phyloP scores from a whole-genome alignment of 805 yeast genomes.

The Suhomyces faveliae region DNA sequence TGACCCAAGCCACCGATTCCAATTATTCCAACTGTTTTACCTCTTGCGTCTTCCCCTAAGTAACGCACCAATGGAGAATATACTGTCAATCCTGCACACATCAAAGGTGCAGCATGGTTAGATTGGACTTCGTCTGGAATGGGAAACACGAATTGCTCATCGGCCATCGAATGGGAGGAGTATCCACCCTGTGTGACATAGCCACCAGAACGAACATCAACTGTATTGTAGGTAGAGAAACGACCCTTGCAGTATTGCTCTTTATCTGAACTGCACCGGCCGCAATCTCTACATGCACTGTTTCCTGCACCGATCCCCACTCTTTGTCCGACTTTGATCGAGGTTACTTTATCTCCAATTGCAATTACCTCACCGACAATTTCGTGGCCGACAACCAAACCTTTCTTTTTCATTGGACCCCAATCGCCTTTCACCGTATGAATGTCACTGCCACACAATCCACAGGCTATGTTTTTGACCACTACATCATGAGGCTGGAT shows the following conservation, averaged over 20 bases:
- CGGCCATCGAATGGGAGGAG: slow-evolving; percentile 60
- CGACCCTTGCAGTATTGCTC: slow-evolving; percentile 37
- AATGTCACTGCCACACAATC: slow-evolving; percentile 61
- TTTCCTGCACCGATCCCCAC: slow-evolving; percentile 80
- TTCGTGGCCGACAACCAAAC: slow-evolving; percentile 47
- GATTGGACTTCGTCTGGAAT: slow-evolving; percentile 51
- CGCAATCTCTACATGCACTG: slow-evolving; percentile 48
- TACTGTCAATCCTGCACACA: slow-evolving; percentile 78
- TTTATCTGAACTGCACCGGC: slow-evolving; percentile 20
- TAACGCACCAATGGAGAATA: slow-evolving; percentile 61
- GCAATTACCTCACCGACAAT: slow-evolving; percentile 42
- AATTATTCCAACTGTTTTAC: slow-evolving; percentile 51
- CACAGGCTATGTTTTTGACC: slow-evolving; percentile 16
- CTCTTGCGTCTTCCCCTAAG: slow-evolving; percentile 36
- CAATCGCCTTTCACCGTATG: slow-evolving; percentile 54
- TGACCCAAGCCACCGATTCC: slow-evolving; percentile 62
- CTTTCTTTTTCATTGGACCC: slow-evolving; percentile 39
- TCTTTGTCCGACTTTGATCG: slow-evolving; percentile 62
- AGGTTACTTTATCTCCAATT: slow-evolving; percentile 55
- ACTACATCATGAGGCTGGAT: slow-evolving; percentile 19
- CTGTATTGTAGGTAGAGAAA: slow-evolving; percentile 22
- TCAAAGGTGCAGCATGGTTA: slow-evolving; percentile 63
- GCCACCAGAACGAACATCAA: slow-evolving; percentile 25
- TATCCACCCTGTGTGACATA: slow-evolving; percentile 73
- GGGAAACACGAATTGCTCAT: slow-evolving; percentile 61